Conservation (phyloP, 1,139 yeast genomes). For the Sugiyamaella pinicola region DNA sequence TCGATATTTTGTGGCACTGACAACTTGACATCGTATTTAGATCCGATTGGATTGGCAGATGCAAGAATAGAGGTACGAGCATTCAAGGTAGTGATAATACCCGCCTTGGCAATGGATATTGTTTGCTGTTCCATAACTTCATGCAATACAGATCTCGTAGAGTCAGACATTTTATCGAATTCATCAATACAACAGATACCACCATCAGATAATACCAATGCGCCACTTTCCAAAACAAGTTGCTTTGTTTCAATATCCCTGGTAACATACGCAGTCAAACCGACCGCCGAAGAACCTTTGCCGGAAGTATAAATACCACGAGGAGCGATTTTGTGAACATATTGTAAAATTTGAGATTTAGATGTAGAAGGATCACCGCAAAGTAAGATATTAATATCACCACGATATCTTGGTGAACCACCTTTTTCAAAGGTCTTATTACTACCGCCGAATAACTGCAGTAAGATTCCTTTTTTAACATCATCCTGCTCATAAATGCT, state of each 20-base stretch:
- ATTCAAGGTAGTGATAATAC: conserved; percentile 92
- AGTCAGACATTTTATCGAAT: conserved; percentile 94
- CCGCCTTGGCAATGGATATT: conserved; percentile 96
- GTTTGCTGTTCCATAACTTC: conserved; percentile 99
- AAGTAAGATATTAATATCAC: conserved; percentile 84
- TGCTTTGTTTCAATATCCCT: conserved; percentile 93
- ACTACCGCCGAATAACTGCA: conserved; percentile 94
- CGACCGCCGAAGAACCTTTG: conserved; percentile 98
- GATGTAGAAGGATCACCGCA: conserved; percentile 99
- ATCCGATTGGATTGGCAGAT: conserved; percentile 96
- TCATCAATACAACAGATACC: conserved; percentile 99
- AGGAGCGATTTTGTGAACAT: conserved; percentile 96
- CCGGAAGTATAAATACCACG: conserved; percentile 98
- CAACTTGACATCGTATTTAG: conserved; percentile 87
- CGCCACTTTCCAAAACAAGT: conserved; percentile 93
- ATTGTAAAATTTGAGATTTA: conserved; percentile 88
- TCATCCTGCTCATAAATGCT: conserved; percentile 95
- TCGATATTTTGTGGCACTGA: conserved; percentile 96
- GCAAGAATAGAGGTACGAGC: conserved; percentile 96
- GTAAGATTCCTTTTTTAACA: conserved; percentile 88
- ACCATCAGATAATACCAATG: conserved; percentile 93
- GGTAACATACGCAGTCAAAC: conserved; percentile 95
- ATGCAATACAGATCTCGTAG: conserved; percentile 92
- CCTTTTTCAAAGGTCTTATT: conserved; percentile 87
- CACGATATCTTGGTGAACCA: conserved; percentile 82